Conservation (phyloP, 2,329 filamentous ascomycete genomes). For the Penicillium hordei region DNA sequence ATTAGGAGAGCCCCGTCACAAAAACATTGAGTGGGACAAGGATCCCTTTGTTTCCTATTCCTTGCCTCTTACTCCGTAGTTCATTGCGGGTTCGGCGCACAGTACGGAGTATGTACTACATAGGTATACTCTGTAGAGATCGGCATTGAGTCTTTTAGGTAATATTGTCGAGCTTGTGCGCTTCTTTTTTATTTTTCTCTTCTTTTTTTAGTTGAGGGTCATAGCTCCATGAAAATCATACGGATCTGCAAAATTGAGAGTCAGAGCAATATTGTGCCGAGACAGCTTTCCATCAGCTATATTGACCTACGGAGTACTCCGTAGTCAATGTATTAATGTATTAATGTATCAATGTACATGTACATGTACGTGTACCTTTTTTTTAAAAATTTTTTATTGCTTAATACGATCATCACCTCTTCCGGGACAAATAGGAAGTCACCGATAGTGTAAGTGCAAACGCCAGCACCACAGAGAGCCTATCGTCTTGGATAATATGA, state of each 20-base stretch:
- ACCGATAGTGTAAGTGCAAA: not conserved
- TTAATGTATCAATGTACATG: no score
- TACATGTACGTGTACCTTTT: no score
- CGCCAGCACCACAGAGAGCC: not conserved
- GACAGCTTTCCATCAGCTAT: not conserved
- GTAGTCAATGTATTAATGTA: no score
- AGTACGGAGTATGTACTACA: not conserved
- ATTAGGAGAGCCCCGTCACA: conserved; percentile 5
- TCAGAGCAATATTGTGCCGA: not conserved
- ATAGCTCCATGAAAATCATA: not conserved
- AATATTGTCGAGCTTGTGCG: not conserved
- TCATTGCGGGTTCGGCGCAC: not conserved
- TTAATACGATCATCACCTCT: not conserved
- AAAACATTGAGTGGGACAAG: not conserved
- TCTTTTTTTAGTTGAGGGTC: not conserved
- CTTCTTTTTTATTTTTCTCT: not conserved
- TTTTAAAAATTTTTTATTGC: no score
- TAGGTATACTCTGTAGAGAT: not conserved
- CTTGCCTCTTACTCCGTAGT: not conserved
- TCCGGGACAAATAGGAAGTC: not conserved
- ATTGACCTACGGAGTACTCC: not conserved
- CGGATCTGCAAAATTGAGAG: conserved; percentile 3
- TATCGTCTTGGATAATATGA: not conserved
- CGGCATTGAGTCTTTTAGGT: not conserved
- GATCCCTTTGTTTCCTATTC: not conserved